Evolutionary conservation across 2,329 filamentous ascomycete genomes (phyloP).

Genomic region (Ceratocystis papillata): DNA sequence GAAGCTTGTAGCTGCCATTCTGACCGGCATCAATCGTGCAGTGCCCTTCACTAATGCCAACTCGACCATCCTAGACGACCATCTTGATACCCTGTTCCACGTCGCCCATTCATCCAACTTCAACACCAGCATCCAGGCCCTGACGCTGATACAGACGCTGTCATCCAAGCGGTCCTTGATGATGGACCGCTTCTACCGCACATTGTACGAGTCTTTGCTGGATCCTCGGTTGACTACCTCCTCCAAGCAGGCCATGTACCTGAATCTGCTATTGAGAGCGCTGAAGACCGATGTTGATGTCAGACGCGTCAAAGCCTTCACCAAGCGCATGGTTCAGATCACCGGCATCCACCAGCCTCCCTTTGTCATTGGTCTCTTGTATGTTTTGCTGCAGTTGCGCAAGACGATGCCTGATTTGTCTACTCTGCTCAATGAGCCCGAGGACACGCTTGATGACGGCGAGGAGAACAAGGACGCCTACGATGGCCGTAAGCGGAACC

Average conservation of each 20-base stretch:
- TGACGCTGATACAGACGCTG: slow-evolving; percentile 90
- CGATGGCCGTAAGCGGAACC: slow-evolving; percentile 82
- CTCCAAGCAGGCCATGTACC: slow-evolving; percentile 89
- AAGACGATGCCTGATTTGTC: slow-evolving; percentile 68
- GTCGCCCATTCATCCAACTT: slow-evolving; percentile 98
- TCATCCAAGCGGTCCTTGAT: slow-evolving; percentile 68
- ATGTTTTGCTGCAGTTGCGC: slow-evolving; percentile 72
- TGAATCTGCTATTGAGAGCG: slow-evolving; percentile 81
- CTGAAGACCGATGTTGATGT: slow-evolving; percentile 84
- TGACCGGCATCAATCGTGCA: slow-evolving; percentile 91
- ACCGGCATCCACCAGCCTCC: slow-evolving; percentile 80
- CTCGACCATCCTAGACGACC: slow-evolving; percentile 57
- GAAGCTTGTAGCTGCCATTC: slow-evolving; percentile 80
- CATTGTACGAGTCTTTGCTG: slow-evolving; percentile 85
- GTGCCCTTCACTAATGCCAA: slow-evolving; percentile 84
- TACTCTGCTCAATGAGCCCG: slow-evolving; percentile 67
- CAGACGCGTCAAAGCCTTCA: slow-evolving; percentile 87
- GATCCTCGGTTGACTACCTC: slow-evolving; percentile 80
- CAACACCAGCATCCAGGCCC: slow-evolving; percentile 92
- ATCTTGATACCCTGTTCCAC: slow-evolving; percentile 86
- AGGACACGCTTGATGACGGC: slow-evolving; percentile 59
- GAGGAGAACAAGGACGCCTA: slow-evolving; percentile 44
- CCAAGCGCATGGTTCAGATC: slow-evolving; percentile 83
- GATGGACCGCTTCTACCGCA: slow-evolving; percentile 86
- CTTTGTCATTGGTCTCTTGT: slow-evolving; percentile 88